A percentile compares a stretch with the other conserved stretches of the same genome.
phyloP scores from a whole-genome alignment of 1,284 basidiomycete genomes.

The Psilocybe mexicana region DNA sequence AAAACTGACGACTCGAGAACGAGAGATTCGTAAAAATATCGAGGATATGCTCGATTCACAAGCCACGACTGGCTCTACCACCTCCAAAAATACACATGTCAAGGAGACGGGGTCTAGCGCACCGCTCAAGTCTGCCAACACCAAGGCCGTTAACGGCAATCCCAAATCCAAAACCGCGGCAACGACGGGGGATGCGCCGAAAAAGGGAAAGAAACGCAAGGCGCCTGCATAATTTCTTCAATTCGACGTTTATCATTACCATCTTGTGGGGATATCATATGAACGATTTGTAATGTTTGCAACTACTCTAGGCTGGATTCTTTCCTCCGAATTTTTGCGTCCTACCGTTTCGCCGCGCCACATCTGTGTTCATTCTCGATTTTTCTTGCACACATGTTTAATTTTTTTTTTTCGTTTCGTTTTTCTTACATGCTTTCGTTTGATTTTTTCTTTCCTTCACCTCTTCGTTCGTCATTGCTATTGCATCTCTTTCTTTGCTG shows the following conservation, averaged over 20 bases:
- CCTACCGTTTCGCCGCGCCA: not conserved
- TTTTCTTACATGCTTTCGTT: not conserved
- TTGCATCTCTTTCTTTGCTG: conserved; percentile 7
- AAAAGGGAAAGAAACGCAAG: conserved; percentile 67
- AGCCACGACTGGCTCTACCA: conserved; percentile 11
- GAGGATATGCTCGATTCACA: conserved; percentile 66
- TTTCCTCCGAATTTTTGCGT: not conserved
- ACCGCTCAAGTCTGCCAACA: conserved; percentile 42
- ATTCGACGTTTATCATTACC: not conserved
- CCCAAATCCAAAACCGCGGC: conserved; percentile 40
- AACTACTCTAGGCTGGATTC: not conserved
- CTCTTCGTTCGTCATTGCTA: not conserved
- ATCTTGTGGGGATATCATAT: not conserved
- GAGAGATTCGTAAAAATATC: conserved; percentile 70
- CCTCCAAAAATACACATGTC: conserved; percentile 22
- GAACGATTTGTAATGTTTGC: not conserved
- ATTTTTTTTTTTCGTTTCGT: not conserved
- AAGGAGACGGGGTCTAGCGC: conserved; percentile 32
- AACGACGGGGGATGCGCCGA: conserved; percentile 41
- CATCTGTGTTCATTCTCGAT: conserved; percentile 2
- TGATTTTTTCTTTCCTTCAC: not conserved
- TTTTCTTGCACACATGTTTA: not conserved
- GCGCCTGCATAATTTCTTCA: conserved; percentile 23
- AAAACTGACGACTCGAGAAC: conserved; percentile 67
- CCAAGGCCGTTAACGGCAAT: conserved; percentile 48